Conservation (phyloP, 148 eudicot species). For the Rheum nobile region DNA sequence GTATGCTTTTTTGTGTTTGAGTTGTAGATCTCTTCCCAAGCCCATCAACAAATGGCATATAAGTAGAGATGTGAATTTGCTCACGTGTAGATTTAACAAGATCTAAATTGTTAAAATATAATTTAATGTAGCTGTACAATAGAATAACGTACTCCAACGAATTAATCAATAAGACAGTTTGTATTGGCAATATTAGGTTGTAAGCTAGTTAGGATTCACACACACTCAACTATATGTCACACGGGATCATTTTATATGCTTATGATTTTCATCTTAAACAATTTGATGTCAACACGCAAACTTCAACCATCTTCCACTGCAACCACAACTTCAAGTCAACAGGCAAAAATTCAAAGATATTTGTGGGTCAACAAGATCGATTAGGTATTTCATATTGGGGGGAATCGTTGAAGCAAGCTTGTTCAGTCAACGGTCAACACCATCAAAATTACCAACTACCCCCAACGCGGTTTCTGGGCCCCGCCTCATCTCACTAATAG, state of each 20-base stretch:
- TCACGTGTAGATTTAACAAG: no score
- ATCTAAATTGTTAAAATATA: no score
- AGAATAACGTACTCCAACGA: no score
- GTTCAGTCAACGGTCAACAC: neutral
- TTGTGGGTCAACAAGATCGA: no score
- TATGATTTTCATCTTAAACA: neutral
- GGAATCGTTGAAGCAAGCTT: neutral
- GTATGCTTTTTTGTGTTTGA: no score
- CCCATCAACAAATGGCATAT: no score
- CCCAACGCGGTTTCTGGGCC: neutral
- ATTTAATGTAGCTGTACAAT: no score
- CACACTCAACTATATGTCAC: neutral
- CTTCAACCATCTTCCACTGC: neutral
- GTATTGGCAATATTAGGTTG: neutral
- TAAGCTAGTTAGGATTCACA: neutral
- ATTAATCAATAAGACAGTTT: no score
- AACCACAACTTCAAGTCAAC: neutral
- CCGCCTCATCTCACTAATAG: neutral
- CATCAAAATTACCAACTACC: neutral
- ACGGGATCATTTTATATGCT: neutral
- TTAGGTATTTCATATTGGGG: neutral
- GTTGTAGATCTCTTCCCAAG: no score
- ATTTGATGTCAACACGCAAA: neutral
- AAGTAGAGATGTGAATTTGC: no score
- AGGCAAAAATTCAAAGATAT: neutral